Conservation (phyloP, 2,329 filamentous ascomycete species). For the Colletotrichum sp. region DNA sequence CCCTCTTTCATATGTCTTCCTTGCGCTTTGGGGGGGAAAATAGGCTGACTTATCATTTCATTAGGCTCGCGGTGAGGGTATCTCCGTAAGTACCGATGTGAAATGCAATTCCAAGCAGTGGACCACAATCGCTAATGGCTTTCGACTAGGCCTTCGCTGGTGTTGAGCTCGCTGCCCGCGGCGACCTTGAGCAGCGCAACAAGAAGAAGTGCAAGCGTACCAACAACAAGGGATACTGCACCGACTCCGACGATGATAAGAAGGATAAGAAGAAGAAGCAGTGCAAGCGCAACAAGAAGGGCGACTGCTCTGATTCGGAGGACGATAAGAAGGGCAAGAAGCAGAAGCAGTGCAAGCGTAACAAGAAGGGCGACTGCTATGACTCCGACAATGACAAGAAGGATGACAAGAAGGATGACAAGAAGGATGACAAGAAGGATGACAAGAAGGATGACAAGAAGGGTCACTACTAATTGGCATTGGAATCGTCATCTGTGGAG, state of each 20-base stretch:
- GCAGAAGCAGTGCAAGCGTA: constrained; percentile 6
- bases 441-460: background rate
- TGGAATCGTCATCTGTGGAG: background rate
- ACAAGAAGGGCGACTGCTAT: constrained; percentile 6
- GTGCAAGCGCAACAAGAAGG: constrained; percentile 18
- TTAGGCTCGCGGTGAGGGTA: constrained; percentile 1
- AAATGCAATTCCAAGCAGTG: background rate
- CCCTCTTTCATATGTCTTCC: background rate
- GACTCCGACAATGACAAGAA: background rate
- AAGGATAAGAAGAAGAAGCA: constrained; percentile 2
- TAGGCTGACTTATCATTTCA: background rate
- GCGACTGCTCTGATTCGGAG: constrained; percentile 5
- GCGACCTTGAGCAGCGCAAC: constrained; percentile 7
- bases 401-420: background rate
- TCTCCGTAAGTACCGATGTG: background rate
- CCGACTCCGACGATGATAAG: background rate
- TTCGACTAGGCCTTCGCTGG: background rate
- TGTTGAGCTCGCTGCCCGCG: background rate
- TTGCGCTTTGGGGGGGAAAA: no score
- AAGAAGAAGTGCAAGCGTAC: constrained; percentile 12
- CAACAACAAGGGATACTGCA: constrained; percentile 1
- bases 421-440: constrained; percentile 9
- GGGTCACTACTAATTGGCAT: background rate
- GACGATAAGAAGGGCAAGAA: background rate
- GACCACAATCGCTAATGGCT: background rate